Base-by-base conservation (phyloP, 2,329 filamentous ascomycete species). In the Teratosphaeria nubilosa region DNA sequence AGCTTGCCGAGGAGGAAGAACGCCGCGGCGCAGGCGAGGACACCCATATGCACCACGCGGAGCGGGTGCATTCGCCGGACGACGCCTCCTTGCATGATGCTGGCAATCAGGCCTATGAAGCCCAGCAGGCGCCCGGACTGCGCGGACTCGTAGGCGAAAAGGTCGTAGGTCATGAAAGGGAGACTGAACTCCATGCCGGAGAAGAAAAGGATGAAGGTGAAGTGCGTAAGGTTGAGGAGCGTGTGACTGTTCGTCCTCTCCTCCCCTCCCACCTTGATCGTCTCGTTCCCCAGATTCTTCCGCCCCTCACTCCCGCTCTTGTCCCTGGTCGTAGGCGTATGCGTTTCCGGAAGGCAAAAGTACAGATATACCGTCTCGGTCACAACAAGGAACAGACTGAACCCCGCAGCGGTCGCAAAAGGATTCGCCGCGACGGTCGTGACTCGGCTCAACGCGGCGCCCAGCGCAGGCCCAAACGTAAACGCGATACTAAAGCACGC, bases 121-220 rank as follows among this genome's bases (percentile, higher is more conserved):
- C 94, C 92, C 1, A 99, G 84, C 1, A 99, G 80, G 11, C 86
- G 84, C 16, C 94, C 94, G 64, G 95, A 95, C 56, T 90, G 82
- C 51, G 85, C 82, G 0, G 91, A 87, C 11, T 80, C 83, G 70
- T 94, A 95, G 9, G 82, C 82, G 73, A 97, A 97, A 51, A 99
- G 82, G 56, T 96, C 92, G 68, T 94, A 95, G 0, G 92, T 97
- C 84, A 99, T 91, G 73, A 99, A 99, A 0, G 94, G 91, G 2
- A 99, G 82, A 0, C 91, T 96, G 73, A 96, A 97, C 72, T 99
- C 94, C 87, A 99, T 92, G 60, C 94, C 94, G 1, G 90, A 96
- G 76, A 99, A 99, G 75, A 96, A 96, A 13, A 99, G 84, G 60
- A 99, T 85, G 74, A 99, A 99, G 53, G 86, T 76, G 69, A 97